Conservation (phyloP, 371 early-diverging fungal genomes). For the Mucor mucedo region DNA sequence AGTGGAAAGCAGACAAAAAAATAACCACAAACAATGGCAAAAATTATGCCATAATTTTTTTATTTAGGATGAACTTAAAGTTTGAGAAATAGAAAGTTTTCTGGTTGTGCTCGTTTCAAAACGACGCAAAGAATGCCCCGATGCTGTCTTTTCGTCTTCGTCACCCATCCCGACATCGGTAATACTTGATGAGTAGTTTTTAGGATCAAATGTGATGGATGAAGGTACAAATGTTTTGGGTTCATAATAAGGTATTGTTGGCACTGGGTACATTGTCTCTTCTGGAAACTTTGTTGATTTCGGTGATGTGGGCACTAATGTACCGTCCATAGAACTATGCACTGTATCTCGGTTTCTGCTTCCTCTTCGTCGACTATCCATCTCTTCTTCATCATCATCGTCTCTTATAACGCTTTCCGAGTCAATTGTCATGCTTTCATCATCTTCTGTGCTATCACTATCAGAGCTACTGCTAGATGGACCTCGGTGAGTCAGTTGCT, state of each 20-base stretch:
- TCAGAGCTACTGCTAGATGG: conserved; percentile 2
- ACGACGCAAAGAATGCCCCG: no score
- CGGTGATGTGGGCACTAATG: conserved; percentile 5
- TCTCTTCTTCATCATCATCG: background rate
- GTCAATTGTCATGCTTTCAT: conserved; percentile 7
- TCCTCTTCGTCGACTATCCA: background rate
- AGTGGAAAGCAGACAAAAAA: no score
- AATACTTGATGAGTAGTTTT: background rate
- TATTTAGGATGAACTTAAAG: no score
- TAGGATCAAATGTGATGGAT: background rate
- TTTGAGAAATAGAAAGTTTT: no score
- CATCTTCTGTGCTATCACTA: conserved; percentile 26
- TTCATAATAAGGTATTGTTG: background rate
- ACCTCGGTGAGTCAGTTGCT: conserved; percentile 41
- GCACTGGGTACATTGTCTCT: background rate
- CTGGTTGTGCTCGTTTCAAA: no score
- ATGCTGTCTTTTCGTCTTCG: background rate
- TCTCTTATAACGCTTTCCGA: background rate
- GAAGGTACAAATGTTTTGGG: background rate
- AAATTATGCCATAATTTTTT: no score
- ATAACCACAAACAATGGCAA: no score
- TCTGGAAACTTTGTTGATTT: background rate
- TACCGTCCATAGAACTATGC: conserved; percentile 10
- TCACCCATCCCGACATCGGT: background rate
- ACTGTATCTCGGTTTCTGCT: background rate